Evolutionary conservation across 1,284 basidiomycete genomes (phyloP), one percentile per base, ranked within the genome.

Genomic region (Vanrija sp.): DNA sequence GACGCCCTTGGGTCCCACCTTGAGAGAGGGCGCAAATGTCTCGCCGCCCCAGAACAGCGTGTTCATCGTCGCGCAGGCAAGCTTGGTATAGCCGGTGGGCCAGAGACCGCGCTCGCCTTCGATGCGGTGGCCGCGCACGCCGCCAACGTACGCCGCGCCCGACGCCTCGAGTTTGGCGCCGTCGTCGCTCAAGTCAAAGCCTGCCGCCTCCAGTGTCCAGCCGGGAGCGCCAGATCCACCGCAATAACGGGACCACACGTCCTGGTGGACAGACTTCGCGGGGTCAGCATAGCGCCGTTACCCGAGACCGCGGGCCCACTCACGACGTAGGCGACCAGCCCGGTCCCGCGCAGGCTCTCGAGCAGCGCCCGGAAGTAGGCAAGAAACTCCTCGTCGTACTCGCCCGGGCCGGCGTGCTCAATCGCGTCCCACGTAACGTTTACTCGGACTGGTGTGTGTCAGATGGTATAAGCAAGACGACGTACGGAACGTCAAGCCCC

Each of bases 351-450:
- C 55, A 97, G 82, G n/a, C 92, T 73, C 0, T 82, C 81, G 6
- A 98, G 79, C 3, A 98, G 75, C 1, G 78, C 69, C 45, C 83
- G 82, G 19, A 98, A 77, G 71, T 98, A 98, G 7, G 81, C 72
- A 3, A 98, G 80, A 71, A 97, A 98, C 46, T 87, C 86, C 4
- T 72, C 75, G 74, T 98, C 93, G 65, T 91, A 94, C 46, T 84
- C 76, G 3, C 91, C 91, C 87, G 85, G 89, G 61, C 89, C 94
- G 52, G 80, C 83, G 67, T 98, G 96, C 68, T 97, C 92, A 21
- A 98, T 80, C 0, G 93, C 90, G 71, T 98, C 95, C 96, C 95
- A 98, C 1, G 94, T 96, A 4, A 98, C 83, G 18, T 92, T 85
- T 63, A 97, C 87, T 54, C 90, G 81, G 62, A 92, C 90, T 91